Conservation (phyloP, 176 grass and related monocot genomes). For the Oryza glaberrima region DNA sequence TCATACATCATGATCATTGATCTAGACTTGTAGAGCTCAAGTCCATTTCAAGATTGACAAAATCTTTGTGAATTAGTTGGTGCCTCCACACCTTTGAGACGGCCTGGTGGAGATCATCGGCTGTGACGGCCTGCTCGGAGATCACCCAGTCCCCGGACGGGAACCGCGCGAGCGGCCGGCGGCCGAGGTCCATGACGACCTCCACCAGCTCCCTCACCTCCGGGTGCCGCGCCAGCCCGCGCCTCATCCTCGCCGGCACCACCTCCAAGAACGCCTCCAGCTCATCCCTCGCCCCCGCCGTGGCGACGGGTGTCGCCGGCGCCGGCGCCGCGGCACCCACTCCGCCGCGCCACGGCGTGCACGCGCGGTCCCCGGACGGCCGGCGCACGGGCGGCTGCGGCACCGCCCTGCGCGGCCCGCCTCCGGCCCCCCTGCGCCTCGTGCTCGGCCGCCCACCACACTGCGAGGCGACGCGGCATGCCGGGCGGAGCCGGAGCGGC, state of each 20-base stretch:
- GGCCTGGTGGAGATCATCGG: slow-evolving; percentile 79
- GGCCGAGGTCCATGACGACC: slow-evolving; percentile 94
- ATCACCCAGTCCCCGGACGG: slow-evolving; percentile 91
- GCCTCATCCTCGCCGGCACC: slow-evolving; percentile 78
- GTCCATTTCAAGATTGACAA: not conserved
- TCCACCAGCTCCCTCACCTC: slow-evolving; percentile 85
- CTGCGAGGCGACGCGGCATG: slow-evolving; percentile 57
- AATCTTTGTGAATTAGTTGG: not conserved
- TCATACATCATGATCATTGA: not conserved
- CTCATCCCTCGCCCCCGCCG: slow-evolving; percentile 32
- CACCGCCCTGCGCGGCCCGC: slow-evolving; percentile 49
- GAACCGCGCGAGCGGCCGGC: slow-evolving; percentile 80
- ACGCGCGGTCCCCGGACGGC: slow-evolving; percentile 51
- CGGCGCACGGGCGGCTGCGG: slow-evolving; percentile 72
- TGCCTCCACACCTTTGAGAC: slow-evolving; percentile 71
- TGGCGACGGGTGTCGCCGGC: not conserved
- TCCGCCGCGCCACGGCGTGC: slow-evolving; percentile 50
- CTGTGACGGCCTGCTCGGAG: slow-evolving; percentile 63
- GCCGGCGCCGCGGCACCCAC: not conserved
- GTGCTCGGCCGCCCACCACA: not conserved
- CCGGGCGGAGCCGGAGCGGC: slow-evolving; percentile 58
- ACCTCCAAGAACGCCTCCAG: slow-evolving; percentile 87
- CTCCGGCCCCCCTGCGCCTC: slow-evolving; percentile 34
- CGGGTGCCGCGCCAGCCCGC: slow-evolving; percentile 64
- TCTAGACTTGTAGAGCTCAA: not conserved